Evolutionary conservation across 495 filamentous ascomycete species (phyloP), one percentile per base, ranked within the genome.

Genomic region (Chaetomium tenue): DNA sequence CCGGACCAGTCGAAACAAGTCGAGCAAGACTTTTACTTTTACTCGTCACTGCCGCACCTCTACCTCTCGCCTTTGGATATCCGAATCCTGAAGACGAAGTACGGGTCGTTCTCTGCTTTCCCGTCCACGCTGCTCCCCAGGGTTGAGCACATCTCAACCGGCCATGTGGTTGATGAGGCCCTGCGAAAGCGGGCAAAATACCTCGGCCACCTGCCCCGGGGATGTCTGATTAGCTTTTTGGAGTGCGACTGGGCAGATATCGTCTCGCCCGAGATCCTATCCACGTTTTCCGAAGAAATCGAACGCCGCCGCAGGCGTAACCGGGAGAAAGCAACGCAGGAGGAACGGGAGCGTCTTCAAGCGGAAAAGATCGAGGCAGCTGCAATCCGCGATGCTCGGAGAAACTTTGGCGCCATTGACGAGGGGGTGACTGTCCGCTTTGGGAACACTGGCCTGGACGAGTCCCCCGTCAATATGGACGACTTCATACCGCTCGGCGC

Each of bases 241-340:
- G 94, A 98, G 75, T 98, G 94, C 69, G 92, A 98, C 73, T 98
- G 94, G 94, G 91, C 91, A 1, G 94, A 96, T 67, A 86, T 92
- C 18, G 91, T 98, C 20, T 77, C 84, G 7, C 81, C 86, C 2
- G 91, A 93, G 53, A 81, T 93, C 12, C 78, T 98, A 18, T 85
- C 84, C 20, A 78, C 80, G 2, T 98, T 97, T 77, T 79, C 80
- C 22, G 72, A 79, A 2, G 92, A 97, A 68, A 90, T 92, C 47
- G 90, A 92, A 65, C 84, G 87, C 52, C 81, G 94, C 39, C 82
- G 92, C 40, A 92, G 89, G 70, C 79, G 83, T 48, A 94, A 97
- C 71, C 78, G 82, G 37, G 95, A 98, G 62, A 98, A 97, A 75
- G 92, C 94, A 55, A 81, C 81, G 1, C 86, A 89, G 54, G 94